These are phyloP conservation scores for Plasmodium inui DNA, from an alignment of 169 alveolate genomes.

Conservation along the genomic window DNA sequence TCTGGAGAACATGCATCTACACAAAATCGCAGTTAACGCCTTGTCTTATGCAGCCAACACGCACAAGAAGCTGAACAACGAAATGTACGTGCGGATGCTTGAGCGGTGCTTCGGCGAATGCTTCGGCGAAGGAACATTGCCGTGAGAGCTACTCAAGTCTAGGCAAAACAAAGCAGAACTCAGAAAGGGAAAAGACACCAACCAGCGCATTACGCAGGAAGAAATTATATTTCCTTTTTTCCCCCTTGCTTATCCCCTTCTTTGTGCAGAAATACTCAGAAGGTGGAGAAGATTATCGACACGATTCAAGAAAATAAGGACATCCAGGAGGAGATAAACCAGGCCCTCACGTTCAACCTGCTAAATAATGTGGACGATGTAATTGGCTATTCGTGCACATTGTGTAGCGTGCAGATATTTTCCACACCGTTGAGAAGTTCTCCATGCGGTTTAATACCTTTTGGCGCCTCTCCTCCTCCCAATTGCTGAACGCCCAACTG, in stretches of 20 bases:
- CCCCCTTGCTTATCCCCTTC: background rate
- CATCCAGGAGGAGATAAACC: slow-evolving; percentile 81
- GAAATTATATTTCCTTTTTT: background rate
- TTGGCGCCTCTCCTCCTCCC: background rate
- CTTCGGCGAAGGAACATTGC: background rate
- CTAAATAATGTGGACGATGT: slow-evolving; percentile 74
- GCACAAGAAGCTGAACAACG: slow-evolving; percentile 66
- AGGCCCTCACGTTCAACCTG: slow-evolving; percentile 71
- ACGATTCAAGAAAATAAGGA: slow-evolving; percentile 83
- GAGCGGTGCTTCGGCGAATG: background rate
- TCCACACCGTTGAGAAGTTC: background rate
- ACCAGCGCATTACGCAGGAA: background rate
- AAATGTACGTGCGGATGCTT: slow-evolving; percentile 22
- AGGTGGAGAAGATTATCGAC: slow-evolving; percentile 82
- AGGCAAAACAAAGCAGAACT: background rate
- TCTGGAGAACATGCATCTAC: slow-evolving; percentile 84
- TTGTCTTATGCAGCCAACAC: slow-evolving; percentile 75
- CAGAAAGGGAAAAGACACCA: background rate
- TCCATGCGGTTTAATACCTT: background rate
- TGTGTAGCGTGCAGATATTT: background rate
- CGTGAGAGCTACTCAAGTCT: background rate
- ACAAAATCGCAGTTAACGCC: slow-evolving; percentile 83
- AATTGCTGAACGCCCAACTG: background rate
- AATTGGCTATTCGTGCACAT: background rate
- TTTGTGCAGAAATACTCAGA: slow-evolving; percentile 75